Evolutionary conservation across 352 stramenopile species (phyloP), one percentile per base, ranked within the genome.

Genomic region (Pythium aristosporum): DNA sequence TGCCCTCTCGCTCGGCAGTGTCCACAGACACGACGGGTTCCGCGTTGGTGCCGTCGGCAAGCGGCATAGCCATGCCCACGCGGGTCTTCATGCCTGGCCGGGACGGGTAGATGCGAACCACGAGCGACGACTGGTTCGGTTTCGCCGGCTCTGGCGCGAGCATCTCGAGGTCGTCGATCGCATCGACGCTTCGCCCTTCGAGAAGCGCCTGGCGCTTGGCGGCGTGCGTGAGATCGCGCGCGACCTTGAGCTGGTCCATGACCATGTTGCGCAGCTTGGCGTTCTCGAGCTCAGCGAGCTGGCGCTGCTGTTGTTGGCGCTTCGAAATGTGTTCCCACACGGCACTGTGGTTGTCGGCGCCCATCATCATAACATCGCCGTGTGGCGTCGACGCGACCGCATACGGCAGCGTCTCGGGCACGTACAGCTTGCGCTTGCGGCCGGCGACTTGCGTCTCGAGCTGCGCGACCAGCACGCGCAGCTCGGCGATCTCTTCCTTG

Each of bases 221-320:
- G 12, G 44, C 49, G 49, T 44, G 61, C 32, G 43, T 61, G 42
- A 67, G 52, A 3, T 61, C 61, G n/a, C 67, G 63, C 0, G 74
- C 71, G 20, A 84, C 48, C 16, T 72, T 73, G 51, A 79, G 73
- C 47, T 87, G 76, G 8, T 61, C 71, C 30, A 76, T 63, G 41
- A 85, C 58, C 63, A 81, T 80, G 48, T 76, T 70, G 5, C 68
- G 63, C 34, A 87, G 69, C 63, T 83, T 83, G 2, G 63, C 42
- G 57, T 87, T 87, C 66, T 87, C 73, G 41, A 84, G 49, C 18
- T 81, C 73, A 8, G 76, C 65, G 34, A 74, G 73, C 10, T 69
- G 50, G 25, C 72, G 72, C 47, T 79, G 70, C 32, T 76, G 67
- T 47, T 71, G 63, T 54, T 85, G 76, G 10, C 68, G 61, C 50